These are phyloP conservation scores for Neltuma alba DNA, from an alignment of 306 rosid genomes.

Conservation along the genomic window DNA sequence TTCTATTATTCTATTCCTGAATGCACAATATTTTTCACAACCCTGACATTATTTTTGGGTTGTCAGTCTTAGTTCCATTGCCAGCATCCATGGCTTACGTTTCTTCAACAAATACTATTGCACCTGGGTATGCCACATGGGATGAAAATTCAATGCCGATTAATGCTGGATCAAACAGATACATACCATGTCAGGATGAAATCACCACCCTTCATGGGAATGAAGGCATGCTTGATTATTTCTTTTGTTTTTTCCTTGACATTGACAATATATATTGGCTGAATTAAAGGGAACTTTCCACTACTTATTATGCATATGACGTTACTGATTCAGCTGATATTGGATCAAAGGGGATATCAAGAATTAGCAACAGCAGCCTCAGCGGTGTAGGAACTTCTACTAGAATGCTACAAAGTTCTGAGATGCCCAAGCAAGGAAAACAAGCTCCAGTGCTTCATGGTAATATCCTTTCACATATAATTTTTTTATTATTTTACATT, in stretches of 20 bases:
- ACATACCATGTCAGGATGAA: slow-evolving; percentile 55
- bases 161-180: slow-evolving; percentile 47
- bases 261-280: slow-evolving; percentile 21
- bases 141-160: slow-evolving; percentile 66
- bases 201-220: slow-evolving; percentile 49
- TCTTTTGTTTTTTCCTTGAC: slow-evolving; percentile 12
- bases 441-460: slow-evolving; percentile 66
- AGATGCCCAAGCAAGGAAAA: slow-evolving; percentile 57
- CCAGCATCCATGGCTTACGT: slow-evolving; percentile 74
- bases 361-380: slow-evolving; percentile 44
- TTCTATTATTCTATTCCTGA: slow-evolving; percentile 18
- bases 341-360: slow-evolving; percentile 66
- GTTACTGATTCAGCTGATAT: slow-evolving; percentile 85
- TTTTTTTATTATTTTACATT: not conserved
- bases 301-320: slow-evolving; percentile 47
- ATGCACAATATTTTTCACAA: slow-evolving; percentile 29
- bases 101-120: slow-evolving; percentile 57
- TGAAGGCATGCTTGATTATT: slow-evolving; percentile 60
- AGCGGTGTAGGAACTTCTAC: slow-evolving; percentile 58
- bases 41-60: slow-evolving; percentile 35
- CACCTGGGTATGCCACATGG: slow-evolving; percentile 67
- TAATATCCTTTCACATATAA: slow-evolving; percentile 36
- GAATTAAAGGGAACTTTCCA: slow-evolving; percentile 50
- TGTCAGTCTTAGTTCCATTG: slow-evolving; percentile 72
- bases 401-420: slow-evolving; percentile 44